Conservation (phyloP, 768 basidiomycete species). For the Russula ochroleuca region DNA sequence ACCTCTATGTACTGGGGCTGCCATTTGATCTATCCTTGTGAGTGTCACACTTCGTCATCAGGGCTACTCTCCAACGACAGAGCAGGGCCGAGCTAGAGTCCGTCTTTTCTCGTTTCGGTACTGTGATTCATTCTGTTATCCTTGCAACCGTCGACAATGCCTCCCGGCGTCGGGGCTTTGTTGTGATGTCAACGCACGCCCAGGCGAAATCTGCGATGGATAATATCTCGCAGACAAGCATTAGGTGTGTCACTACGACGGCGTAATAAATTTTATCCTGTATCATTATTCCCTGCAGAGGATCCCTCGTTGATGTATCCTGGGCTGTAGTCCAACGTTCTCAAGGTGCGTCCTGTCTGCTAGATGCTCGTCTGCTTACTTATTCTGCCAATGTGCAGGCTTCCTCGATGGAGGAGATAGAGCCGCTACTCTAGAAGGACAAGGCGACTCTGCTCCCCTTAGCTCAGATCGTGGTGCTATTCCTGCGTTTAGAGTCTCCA, state of each 20-base stretch:
- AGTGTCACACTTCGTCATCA: constrained; percentile 26
- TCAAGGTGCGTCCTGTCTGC: constrained; percentile 46
- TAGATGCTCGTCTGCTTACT: constrained; percentile 14
- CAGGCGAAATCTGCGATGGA: constrained; percentile 70
- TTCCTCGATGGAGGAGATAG: constrained; percentile 83
- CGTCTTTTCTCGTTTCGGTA: constrained; percentile 61
- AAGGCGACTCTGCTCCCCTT: constrained; percentile 36
- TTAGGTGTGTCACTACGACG: constrained; percentile 49
- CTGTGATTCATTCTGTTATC: constrained; percentile 71
- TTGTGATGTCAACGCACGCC: constrained; percentile 72
- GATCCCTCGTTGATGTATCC: constrained; percentile 73
- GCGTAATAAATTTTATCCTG: not conserved
- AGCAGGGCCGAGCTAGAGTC: constrained; percentile 52
- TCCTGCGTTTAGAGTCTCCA: constrained; percentile 28
- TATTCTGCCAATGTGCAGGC: constrained; percentile 39
- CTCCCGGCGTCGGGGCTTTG: constrained; percentile 76
- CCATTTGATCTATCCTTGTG: constrained; percentile 80
- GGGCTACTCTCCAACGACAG: not conserved
- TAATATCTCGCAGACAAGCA: constrained; percentile 58
- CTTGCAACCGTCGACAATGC: constrained; percentile 81
- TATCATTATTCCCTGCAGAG: constrained; percentile 39
- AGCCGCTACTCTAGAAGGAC: constrained; percentile 53
- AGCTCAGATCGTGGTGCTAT: constrained; percentile 31
- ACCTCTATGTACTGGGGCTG: constrained; percentile 79
- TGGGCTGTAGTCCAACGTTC: constrained; percentile 89